Evolutionary conservation across 805 yeast species (phyloP).

Genomic region (Myxozyma kluyveri): DNA sequence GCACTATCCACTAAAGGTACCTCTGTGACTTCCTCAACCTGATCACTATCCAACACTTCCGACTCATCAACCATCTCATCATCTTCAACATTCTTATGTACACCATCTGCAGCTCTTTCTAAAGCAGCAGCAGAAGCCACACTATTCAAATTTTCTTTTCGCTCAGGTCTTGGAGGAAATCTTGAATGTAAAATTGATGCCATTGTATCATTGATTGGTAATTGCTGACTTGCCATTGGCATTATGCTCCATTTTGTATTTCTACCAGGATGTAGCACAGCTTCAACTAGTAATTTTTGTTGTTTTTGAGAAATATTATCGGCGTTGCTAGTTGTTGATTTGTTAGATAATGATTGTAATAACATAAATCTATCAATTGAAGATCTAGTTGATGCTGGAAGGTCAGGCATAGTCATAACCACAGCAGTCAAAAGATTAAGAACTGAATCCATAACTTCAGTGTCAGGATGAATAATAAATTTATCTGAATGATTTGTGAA

Average conservation of each 20-base stretch:
- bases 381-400: constrained; percentile 21
- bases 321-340: too few species aligned
- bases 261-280: constrained; percentile 26
- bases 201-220: constrained; percentile 5
- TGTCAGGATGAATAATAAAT: constrained; percentile 5
- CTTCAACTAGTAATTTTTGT: constrained; percentile 6
- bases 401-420: constrained; percentile 12
- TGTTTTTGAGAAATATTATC: not conserved
- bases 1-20: not conserved
- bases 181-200: constrained; percentile 23
- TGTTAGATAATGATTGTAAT: not conserved
- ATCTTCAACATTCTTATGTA: too few species aligned
- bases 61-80: constrained; percentile 16
- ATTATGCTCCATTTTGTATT: constrained; percentile 21
- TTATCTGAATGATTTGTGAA: constrained; percentile 17
- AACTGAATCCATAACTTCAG: constrained; percentile 1
- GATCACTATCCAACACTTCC: not conserved
- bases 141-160: constrained; percentile 9
- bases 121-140: not conserved
- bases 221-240: constrained; percentile 20
- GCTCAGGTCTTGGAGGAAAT: constrained; percentile 23
- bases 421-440: constrained; percentile 13
- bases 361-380: constrained; percentile 20
- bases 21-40: not conserved
- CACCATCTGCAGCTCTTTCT: constrained; percentile 8